phyloP scores from a whole-genome alignment of 192 early-diverging fungal species.

The Chytriomyces confervae region DNA sequence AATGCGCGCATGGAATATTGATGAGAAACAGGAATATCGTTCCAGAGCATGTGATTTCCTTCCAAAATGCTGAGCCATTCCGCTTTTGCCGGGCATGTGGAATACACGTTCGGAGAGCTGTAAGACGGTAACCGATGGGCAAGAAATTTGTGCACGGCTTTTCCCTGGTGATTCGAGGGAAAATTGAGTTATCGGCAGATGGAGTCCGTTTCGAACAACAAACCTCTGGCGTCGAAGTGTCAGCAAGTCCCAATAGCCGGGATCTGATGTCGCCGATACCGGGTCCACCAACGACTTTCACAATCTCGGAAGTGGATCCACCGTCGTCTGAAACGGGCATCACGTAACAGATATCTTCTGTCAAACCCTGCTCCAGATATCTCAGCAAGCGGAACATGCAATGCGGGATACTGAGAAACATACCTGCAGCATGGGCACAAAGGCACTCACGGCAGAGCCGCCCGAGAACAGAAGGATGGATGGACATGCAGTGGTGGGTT shows the following conservation, averaged over 20 bases:
- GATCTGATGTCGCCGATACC: constrained; percentile 78
- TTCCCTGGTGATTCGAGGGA: constrained; percentile 42
- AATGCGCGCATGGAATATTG: constrained; percentile 76
- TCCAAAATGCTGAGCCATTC: constrained; percentile 79
- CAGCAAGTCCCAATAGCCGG: constrained; percentile 68
- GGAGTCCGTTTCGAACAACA: constrained; percentile 13
- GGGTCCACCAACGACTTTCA: constrained; percentile 76
- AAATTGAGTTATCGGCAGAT: background rate
- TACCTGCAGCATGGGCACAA: constrained; percentile 67
- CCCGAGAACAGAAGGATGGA: constrained; percentile 75
- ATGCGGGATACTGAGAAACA: background rate
- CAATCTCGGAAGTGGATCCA: constrained; percentile 61
- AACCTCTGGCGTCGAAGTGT: constrained; percentile 58
- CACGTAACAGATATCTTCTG: constrained; percentile 68
- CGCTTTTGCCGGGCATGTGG: constrained; percentile 56
- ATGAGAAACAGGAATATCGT: constrained; percentile 49
- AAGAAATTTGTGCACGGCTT: constrained; percentile 71
- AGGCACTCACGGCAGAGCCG: constrained; percentile 73
- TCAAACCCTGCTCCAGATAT: constrained; percentile 42
- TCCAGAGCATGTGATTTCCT: constrained; percentile 69
- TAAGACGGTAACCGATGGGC: constrained; percentile 70
- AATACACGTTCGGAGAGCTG: constrained; percentile 41
- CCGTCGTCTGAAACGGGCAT: constrained; percentile 79
- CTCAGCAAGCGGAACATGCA: background rate
- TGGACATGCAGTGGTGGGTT: background rate